Evolutionary conservation across 306 rosid species (phyloP).

Genomic region (Trifolium dubium): DNA sequence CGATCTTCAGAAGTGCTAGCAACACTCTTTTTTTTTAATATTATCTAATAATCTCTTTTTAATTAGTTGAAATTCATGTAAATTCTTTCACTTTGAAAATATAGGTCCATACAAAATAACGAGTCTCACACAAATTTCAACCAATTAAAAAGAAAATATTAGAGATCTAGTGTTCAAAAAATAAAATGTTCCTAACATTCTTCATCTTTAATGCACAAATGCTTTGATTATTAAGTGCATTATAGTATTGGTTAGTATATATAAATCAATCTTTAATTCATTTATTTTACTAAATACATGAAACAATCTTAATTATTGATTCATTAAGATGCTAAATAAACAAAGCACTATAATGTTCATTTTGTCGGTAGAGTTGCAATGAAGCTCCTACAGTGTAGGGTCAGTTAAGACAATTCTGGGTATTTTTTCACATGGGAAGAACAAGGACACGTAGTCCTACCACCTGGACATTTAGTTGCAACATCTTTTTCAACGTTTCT

Average conservation of each 20-base stretch:
- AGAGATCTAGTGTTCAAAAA: too few species aligned
- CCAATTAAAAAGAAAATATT: too few species aligned
- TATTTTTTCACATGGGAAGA: conserved; percentile 38
- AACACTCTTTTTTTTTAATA: too few species aligned
- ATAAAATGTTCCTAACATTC: too few species aligned
- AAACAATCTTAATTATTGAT: neutral
- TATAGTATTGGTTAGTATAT: neutral
- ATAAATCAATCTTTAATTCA: neutral
- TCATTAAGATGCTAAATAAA: conserved; percentile 16
- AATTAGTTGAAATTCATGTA: too few species aligned
- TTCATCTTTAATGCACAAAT: too few species aligned
- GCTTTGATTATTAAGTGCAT: neutral
- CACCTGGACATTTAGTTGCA: conserved; percentile 4
- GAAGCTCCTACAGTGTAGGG: conserved; percentile 14
- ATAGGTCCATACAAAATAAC: too few species aligned
- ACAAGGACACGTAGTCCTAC: conserved; percentile 34
- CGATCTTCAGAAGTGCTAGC: too few species aligned
- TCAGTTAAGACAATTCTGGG: conserved; percentile 1
- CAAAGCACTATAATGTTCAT: neutral
- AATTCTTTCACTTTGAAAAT: too few species aligned
- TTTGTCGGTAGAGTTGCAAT: conserved; percentile 41
- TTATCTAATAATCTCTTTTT: too few species aligned
- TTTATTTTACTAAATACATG: neutral
- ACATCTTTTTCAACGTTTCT: conserved; percentile 27
- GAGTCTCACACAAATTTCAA: too few species aligned